These are phyloP conservation scores for Canariomyces notabilis DNA, from an alignment of 2,329 filamentous ascomycete species.

Conservation along the genomic window DNA sequence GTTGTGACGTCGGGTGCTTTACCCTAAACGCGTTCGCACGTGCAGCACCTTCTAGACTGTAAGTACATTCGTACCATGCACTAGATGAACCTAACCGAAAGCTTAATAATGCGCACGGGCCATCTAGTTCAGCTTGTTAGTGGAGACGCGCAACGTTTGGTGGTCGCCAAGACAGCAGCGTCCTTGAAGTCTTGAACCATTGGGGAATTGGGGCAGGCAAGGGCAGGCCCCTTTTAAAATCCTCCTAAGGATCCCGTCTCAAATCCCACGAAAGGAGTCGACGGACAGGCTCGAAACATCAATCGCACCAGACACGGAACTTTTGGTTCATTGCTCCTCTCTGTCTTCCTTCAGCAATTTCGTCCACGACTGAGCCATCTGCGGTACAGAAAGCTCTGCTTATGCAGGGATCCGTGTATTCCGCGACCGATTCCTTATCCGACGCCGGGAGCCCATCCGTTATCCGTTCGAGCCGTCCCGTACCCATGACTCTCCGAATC, in stretches of 20 bases:
- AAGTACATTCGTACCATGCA: no score
- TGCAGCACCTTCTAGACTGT: no score
- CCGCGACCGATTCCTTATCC: not conserved
- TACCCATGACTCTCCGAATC: conserved; percentile 6
- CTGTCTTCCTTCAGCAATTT: no score
- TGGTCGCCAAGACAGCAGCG: conserved; percentile 1
- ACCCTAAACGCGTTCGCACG: conserved; percentile 11
- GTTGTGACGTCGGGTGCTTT: not conserved
- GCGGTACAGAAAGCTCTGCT: not conserved
- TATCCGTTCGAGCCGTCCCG: not conserved
- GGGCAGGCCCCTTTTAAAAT: conserved; percentile 8
- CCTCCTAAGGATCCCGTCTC: not conserved
- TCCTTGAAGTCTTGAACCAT: not conserved
- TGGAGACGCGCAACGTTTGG: conserved; percentile 10
- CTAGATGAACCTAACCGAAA: not conserved
- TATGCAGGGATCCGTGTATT: not conserved
- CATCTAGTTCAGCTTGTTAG: no score
- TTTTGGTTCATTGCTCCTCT: not conserved
- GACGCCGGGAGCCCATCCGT: not conserved
- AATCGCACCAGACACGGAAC: not conserved
- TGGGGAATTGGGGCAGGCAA: no score
- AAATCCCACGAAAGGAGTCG: not conserved
- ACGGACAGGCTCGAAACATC: not conserved
- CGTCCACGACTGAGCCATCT: no score
- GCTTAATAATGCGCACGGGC: conserved; percentile 2